phyloP scores from a whole-genome alignment of 805 yeast species.

The Candida fluviatilis region DNA sequence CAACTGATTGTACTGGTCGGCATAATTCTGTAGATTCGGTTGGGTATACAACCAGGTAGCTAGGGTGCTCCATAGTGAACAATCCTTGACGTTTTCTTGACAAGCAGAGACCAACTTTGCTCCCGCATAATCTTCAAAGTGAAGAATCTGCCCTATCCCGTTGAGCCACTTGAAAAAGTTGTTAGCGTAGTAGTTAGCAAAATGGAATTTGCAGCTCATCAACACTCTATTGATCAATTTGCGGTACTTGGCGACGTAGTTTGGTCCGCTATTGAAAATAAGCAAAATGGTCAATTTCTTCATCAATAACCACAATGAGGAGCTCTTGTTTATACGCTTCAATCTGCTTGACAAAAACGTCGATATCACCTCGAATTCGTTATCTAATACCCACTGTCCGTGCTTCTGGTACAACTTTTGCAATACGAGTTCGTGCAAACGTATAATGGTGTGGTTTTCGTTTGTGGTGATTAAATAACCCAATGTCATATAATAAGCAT shows the following conservation, averaged over 20 bases:
- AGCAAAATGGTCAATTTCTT: conserved; percentile 19
- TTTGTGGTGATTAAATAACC: conserved; percentile 35
- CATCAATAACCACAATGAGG: conserved; percentile 33
- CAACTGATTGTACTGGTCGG: conserved; percentile 8
- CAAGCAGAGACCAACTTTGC: conserved; percentile 9
- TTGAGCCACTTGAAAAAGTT: conserved; percentile 29
- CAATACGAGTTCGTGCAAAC: conserved; percentile 23
- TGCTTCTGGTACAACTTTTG: conserved; percentile 8
- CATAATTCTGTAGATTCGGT: not conserved
- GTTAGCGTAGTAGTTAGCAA: conserved; percentile 37
- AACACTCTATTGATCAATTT: conserved; percentile 14
- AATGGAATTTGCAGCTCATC: conserved; percentile 30
- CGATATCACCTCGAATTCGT: conserved; percentile 28
- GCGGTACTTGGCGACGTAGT: too few species aligned
- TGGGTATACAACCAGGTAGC: conserved; percentile 3
- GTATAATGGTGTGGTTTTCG: conserved; percentile 31
- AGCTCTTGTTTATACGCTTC: conserved; percentile 35
- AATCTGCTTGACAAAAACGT: conserved; percentile 26
- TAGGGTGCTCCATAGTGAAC: conserved; percentile 21
- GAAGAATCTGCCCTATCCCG: conserved; percentile 8
- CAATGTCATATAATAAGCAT: conserved; percentile 26
- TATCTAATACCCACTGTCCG: conserved; percentile 8
- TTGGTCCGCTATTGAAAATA: conserved; percentile 8
- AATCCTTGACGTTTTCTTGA: conserved; percentile 15
- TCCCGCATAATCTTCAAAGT: not conserved